Evolutionary conservation across 106 monocot genomes (phyloP), one percentile per base, ranked within the genome.

Genomic region (Acanthochlamys bracteata): DNA sequence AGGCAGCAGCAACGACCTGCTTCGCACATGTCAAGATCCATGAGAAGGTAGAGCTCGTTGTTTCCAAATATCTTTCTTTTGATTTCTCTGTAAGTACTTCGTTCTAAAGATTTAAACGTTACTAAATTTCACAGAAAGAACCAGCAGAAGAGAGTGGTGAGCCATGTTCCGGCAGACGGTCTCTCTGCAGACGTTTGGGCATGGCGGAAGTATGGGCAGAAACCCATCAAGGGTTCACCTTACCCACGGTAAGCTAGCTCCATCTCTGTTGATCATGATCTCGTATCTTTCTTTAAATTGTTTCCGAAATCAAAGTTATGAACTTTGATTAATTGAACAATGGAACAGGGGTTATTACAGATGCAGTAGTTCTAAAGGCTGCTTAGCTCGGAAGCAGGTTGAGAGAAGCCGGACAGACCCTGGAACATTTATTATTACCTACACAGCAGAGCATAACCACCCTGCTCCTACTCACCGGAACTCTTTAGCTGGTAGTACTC

Each of bases 161-260:
- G 80, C 65, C 80, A 86, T 13, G 76, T 93, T 16, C 83, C 86
- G 3, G 85, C 74, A 1, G 83, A 86, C 53, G 78, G 73, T 3
- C 65, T 77, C 62, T 69, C 89, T 7, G 63, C 79, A n/a, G 89
- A 89, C 71, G 57, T 83, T 66, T 93, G 93, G 93, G 80, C 89
- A 10, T 93, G 93, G 93, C 74, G 93, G 20, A 93, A 93, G 66
- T 93, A 93, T 40, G 93, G 93, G 7, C 93, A 93, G 74, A 93
- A 93, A 61, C 93, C 93, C 67, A 93, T 93, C 68, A 93, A 93
- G 55, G 93, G 89, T 20, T 93, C 93, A 27, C 93, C 93, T 57
- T 79, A 79, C 63, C 93, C 93, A 12, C 61, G 93, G 93, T 93
- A 63, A 25, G 17, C 17, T 49, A 49, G 2, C 49, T 49, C 49